These are phyloP conservation scores for Pseudevernia furfuracea DNA, from an alignment of 495 filamentous ascomycete species.

Conservation along the genomic window DNA sequence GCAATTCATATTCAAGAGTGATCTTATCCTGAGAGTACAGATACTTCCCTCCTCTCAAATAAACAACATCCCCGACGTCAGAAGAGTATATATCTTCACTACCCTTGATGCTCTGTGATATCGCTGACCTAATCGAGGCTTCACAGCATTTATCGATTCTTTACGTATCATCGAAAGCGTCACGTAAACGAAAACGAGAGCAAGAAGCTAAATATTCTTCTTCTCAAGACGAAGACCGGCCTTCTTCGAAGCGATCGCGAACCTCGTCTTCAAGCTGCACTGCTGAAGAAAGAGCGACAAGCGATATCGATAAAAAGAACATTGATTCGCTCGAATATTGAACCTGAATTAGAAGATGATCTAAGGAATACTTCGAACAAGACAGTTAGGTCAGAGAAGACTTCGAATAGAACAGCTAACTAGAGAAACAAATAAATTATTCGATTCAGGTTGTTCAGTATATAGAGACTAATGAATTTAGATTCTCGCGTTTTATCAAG, in stretches of 20 bases:
- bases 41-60: background rate
- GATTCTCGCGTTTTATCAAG: background rate
- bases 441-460: background rate
- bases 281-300: too few species aligned
- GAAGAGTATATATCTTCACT: too few species aligned
- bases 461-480: background rate
- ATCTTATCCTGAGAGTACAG: background rate
- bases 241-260: background rate
- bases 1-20: background rate
- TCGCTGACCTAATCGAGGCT: too few species aligned
- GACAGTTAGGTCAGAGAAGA: background rate
- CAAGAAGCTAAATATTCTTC: background rate
- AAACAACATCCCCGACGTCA: too few species aligned
- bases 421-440: background rate
- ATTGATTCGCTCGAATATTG: background rate
- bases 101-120: too few species aligned
- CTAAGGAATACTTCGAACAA: background rate
- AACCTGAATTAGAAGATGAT: background rate
- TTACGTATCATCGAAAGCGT: background rate
- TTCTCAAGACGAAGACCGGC: background rate
- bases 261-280: background rate
- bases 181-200: background rate
- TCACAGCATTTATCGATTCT: too few species aligned
- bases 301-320: background rate
- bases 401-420: background rate